Conservation (phyloP, 225 moss, liverwort and hornwort genomes). For the Bryoerythrophyllum caledonicum region DNA sequence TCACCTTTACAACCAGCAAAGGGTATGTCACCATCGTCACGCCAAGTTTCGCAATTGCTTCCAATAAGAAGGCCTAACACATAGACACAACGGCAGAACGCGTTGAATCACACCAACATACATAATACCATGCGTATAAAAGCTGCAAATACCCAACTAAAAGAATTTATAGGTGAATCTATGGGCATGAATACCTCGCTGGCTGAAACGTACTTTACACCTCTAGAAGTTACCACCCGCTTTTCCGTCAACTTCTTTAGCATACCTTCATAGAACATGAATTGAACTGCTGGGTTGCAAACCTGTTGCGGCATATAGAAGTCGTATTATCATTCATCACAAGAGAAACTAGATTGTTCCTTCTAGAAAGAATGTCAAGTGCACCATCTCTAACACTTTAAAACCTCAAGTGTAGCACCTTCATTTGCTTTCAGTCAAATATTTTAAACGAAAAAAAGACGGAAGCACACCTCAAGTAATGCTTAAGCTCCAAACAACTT, state of each 20-base stretch:
- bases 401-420: neutral
- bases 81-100: conserved; percentile 10
- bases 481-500: neutral
- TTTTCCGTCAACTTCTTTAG: conserved; percentile 79
- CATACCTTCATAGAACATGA: conserved; percentile 94
- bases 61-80: conserved; percentile 71
- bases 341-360: neutral
- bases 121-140: neutral
- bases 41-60: conserved; percentile 91
- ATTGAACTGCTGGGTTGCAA: conserved; percentile 95
- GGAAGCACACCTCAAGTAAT: neutral
- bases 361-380: neutral
- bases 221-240: conserved; percentile 58
- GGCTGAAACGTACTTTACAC: conserved; percentile 73
- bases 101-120: conserved; percentile 10
- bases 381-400: neutral
- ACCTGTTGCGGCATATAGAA: conserved; percentile 50
- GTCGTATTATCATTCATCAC: neutral
- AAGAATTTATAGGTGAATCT: neutral
- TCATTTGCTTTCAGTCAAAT: neutral
- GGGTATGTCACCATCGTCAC: conserved; percentile 97
- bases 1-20: conserved; percentile 82
- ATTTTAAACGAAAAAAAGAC: neutral
- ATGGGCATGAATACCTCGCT: conserved; percentile 54
- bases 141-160: neutral